Percentiles rank a stretch among this genome's conserved stretches.
These are phyloP conservation scores for Lepidopterella palustris DNA, from an alignment of 495 filamentous ascomycete species.

Conservation along the genomic window DNA sequence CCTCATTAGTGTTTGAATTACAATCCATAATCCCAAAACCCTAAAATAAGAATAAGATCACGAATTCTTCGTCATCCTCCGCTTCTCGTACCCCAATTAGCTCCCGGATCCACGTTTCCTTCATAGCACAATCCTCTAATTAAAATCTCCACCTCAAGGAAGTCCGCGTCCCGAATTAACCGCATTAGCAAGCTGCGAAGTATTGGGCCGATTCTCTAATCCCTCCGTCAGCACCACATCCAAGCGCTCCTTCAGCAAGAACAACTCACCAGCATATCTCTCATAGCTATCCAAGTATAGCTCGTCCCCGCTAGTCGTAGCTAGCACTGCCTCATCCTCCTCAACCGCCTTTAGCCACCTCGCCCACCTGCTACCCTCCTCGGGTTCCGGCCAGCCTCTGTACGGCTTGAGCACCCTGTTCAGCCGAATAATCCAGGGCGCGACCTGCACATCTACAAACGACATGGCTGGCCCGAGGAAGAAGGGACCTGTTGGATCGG, in stretches of 20 bases:
- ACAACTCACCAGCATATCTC: slow-evolving; percentile 53
- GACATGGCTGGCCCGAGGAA: slow-evolving; percentile 68
- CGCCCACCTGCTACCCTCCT: slow-evolving; percentile 62
- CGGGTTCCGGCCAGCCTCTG: slow-evolving; percentile 69
- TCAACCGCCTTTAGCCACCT: slow-evolving; percentile 76
- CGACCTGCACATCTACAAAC: slow-evolving; percentile 81
- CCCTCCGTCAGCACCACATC: not conserved
- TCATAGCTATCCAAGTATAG: slow-evolving; percentile 70
- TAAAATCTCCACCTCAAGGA: slow-evolving; percentile 6
- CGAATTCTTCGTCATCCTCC: too few species aligned
- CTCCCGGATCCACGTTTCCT: too few species aligned
- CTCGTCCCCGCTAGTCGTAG: slow-evolving; percentile 67
- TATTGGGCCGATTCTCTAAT: slow-evolving; percentile 14
- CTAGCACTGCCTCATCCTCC: slow-evolving; percentile 59
- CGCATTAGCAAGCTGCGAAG: slow-evolving; percentile 12
- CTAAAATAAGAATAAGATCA: too few species aligned
- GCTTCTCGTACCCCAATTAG: too few species aligned
- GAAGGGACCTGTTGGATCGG: slow-evolving; percentile 66
- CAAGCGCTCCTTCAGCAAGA: not conserved
- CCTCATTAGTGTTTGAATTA: too few species aligned
- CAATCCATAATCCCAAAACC: too few species aligned
- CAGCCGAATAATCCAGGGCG: slow-evolving; percentile 79
- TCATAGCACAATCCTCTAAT: too few species aligned
- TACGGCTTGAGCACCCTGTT: slow-evolving; percentile 70
- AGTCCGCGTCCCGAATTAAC: slow-evolving; percentile 16